phyloP scores from a whole-genome alignment of 352 stramenopile genomes.

The Phytopythium litorale region DNA sequence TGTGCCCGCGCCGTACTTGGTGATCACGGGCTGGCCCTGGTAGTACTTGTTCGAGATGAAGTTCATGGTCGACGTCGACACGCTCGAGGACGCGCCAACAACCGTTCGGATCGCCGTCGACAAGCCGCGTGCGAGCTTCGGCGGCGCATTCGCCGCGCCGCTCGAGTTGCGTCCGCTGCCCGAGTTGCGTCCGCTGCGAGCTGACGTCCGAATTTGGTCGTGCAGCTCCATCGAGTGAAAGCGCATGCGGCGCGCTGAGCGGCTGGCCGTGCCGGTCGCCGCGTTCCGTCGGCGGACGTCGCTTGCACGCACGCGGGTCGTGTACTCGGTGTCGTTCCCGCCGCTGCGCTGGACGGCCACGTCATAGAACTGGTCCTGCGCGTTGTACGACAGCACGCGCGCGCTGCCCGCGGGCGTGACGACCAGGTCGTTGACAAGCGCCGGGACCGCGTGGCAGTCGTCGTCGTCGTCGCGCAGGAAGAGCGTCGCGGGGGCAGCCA shows the following conservation, averaged over 20 bases:
- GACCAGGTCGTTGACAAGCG: conserved; percentile 52
- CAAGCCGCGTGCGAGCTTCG: conserved; percentile 41
- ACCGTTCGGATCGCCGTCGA: conserved; percentile 54
- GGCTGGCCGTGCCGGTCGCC: conserved; percentile 10
- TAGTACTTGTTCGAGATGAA: conserved; percentile 72
- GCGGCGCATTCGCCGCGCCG: conserved; percentile 13
- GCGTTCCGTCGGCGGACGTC: conserved; percentile 37
- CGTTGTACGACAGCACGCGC: conserved; percentile 46
- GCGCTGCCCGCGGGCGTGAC: conserved; percentile 53
- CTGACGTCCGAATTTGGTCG: conserved; percentile 9
- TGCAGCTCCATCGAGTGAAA: conserved; percentile 20
- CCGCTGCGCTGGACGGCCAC: conserved; percentile 27
- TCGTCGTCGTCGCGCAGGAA: conserved; percentile 33
- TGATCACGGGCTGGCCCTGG: conserved; percentile 70
- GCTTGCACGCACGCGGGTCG: conserved; percentile 28
- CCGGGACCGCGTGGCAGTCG: conserved; percentile 48
- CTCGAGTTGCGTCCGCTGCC: conserved; percentile 13
- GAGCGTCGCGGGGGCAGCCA: conserved; percentile 23
- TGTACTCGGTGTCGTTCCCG: conserved; percentile 31
- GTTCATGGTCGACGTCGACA: conserved; percentile 41
- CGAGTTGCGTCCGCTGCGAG: conserved; percentile 13
- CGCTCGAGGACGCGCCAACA: conserved; percentile 48
- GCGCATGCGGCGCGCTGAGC: conserved; percentile 25
- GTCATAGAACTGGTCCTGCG: conserved; percentile 45
- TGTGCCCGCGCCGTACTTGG: conserved; percentile 52